These are phyloP conservation scores for Corymbia maculata DNA, from an alignment of 345 rosid species.

Conservation along the genomic window DNA sequence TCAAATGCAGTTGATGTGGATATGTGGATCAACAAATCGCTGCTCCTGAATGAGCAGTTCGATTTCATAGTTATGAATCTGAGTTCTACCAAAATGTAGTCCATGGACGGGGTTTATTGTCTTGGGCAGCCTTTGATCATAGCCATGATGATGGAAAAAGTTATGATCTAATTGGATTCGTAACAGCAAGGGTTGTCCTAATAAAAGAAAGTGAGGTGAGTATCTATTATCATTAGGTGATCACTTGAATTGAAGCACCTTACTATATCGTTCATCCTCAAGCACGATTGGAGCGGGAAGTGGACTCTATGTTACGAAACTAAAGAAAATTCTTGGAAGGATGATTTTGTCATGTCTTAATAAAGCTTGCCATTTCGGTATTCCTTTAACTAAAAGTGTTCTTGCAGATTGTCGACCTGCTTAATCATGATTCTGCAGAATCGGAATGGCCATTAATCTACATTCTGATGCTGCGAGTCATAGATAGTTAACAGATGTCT, in stretches of 20 bases:
- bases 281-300: background rate
- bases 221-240: slow-evolving; percentile 6
- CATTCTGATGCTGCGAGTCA: slow-evolving; percentile 83
- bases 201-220: slow-evolving; percentile 70
- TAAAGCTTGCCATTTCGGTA: background rate
- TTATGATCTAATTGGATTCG: slow-evolving; percentile 86
- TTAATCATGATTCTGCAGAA: slow-evolving; percentile 56
- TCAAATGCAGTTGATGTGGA: background rate
- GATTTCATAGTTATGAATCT: slow-evolving; percentile 56
- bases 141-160: slow-evolving; percentile 52
- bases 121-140: slow-evolving; percentile 93
- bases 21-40: background rate
- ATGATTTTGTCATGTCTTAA: background rate
- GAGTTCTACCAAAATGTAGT: slow-evolving; percentile 88
- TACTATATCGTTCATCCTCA: background rate
- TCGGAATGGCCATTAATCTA: slow-evolving; percentile 74
- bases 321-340: background rate
- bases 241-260: background rate
- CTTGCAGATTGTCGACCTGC: slow-evolving; percentile 71
- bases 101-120: slow-evolving; percentile 57
- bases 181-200: slow-evolving; percentile 64
- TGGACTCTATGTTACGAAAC: background rate
- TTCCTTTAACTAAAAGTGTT: background rate
- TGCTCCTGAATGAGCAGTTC: background rate
- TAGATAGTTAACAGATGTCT: slow-evolving; percentile 53